phyloP scores from a whole-genome alignment of 139 green algal species.

The Limnomonas spitsbergensis region DNA sequence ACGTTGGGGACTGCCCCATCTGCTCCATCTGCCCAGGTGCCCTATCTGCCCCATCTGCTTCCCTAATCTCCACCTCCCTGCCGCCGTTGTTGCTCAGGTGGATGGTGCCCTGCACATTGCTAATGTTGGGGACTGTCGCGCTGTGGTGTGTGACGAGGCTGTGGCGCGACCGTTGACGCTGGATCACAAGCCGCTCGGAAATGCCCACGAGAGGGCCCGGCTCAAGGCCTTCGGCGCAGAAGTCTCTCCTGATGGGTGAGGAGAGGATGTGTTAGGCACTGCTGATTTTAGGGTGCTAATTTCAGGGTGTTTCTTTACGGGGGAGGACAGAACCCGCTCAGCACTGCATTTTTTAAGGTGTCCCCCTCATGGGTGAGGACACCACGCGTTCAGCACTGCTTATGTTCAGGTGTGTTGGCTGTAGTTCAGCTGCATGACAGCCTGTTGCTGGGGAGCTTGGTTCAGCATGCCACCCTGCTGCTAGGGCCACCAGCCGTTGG shows the following conservation, averaged over 20 bases:
- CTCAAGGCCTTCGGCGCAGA: not conserved
- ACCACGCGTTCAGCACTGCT: no score
- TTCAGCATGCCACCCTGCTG: no score
- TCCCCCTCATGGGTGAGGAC: no score
- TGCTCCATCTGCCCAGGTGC: no score
- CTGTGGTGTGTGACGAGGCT: conserved; percentile 12
- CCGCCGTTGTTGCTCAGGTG: not conserved
- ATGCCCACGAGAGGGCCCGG: not conserved
- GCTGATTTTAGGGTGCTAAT: no score
- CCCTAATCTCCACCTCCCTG: no score
- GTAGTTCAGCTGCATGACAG: no score
- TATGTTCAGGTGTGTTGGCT: no score
- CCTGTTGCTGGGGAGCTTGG: no score
- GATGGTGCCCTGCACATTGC: conserved; percentile 9
- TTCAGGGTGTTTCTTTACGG: no score
- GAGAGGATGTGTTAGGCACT: not conserved
- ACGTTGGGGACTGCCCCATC: conserved; percentile 7
- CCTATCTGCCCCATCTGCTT: no score
- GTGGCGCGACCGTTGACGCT: not conserved
- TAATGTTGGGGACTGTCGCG: conserved; percentile 15
- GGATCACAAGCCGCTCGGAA: conserved; percentile 10
- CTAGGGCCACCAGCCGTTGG: no score
- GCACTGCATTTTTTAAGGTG: not conserved
- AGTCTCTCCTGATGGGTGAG: not conserved
- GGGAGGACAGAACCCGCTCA: not conserved